These are phyloP conservation scores for Tolypocladium cylindrosporum DNA, from an alignment of 2,329 filamentous ascomycete genomes.

Conservation along the genomic window DNA sequence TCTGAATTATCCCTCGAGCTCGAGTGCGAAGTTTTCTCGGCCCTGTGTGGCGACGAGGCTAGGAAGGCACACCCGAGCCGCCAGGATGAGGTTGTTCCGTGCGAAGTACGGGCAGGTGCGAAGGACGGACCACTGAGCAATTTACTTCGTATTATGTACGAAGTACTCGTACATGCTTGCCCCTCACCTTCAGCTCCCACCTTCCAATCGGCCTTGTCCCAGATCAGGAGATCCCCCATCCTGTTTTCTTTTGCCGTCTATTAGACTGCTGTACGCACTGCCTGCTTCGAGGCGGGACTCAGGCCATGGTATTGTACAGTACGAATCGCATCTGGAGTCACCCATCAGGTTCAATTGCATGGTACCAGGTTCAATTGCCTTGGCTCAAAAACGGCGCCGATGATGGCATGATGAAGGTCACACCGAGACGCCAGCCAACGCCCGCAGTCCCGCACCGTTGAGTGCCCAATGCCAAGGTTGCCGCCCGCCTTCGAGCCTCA, in stretches of 20 bases:
- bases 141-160: too few relatives aligned
- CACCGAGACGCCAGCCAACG: background rate
- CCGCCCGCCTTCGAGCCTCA: background rate
- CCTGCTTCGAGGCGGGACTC: background rate
- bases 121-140: too few relatives aligned
- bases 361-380: background rate
- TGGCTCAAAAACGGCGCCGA: background rate
- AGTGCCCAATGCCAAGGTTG: background rate
- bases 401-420: background rate
- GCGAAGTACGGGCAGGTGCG: background rate
- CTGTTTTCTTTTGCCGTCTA: background rate
- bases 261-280: background rate
- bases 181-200: background rate
- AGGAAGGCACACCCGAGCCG: background rate
- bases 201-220: background rate
- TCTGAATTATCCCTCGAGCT: background rate
- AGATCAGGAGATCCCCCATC: background rate
- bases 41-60: background rate
- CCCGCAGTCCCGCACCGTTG: background rate
- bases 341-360: too few relatives aligned
- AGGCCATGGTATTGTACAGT: background rate
- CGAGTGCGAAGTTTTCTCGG: background rate
- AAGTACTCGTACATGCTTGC: background rate
- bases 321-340: background rate
- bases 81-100: background rate